A percentile compares a stretch with the other conserved stretches of the same genome.
These are phyloP conservation scores for Colletotrichum sp. DNA, from an alignment of 2,329 filamentous ascomycete genomes.

Conservation along the genomic window DNA sequence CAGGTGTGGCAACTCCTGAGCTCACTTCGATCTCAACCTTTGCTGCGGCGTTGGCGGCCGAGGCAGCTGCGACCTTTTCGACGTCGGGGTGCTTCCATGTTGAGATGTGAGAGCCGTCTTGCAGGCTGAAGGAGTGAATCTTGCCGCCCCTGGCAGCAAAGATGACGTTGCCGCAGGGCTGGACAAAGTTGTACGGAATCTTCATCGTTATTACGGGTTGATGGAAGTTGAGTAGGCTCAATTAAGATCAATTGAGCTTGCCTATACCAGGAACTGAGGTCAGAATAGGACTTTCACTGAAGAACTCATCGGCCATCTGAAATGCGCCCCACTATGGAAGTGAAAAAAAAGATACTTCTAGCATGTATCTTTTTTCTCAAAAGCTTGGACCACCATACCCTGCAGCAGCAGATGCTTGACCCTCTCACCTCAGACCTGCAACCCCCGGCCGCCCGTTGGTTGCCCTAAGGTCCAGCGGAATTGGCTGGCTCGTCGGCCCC, in stretches of 20 bases:
- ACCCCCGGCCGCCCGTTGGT: neutral
- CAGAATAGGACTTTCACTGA: constrained; percentile 13
- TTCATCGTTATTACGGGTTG: constrained; percentile 37
- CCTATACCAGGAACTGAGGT: neutral
- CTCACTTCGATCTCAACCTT: constrained; percentile 31
- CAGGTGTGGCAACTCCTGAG: constrained; percentile 19
- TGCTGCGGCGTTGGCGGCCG: constrained; percentile 24
- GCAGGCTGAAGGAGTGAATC: constrained; percentile 70
- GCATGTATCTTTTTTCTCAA: constrained; percentile 30
- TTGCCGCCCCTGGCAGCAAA: constrained; percentile 77
- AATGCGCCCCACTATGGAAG: neutral
- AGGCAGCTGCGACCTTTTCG: constrained; percentile 32
- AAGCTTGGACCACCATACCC: constrained; percentile 3
- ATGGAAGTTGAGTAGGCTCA: neutral
- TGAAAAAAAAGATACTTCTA: constrained; percentile 40
- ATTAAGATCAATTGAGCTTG: neutral
- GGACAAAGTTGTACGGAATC: constrained; percentile 71
- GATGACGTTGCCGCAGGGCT: constrained; percentile 60
- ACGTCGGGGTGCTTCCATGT: constrained; percentile 63
- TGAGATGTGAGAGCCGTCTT: constrained; percentile 63
- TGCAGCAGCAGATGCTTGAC: neutral
- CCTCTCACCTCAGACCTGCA: neutral
- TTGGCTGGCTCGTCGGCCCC: neutral
- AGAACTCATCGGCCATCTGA: neutral
- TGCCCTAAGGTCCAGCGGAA: neutral